Evolutionary conservation across 2,329 filamentous ascomycete species (phyloP).

Genomic region (Knoxdaviesia proteae): DNA sequence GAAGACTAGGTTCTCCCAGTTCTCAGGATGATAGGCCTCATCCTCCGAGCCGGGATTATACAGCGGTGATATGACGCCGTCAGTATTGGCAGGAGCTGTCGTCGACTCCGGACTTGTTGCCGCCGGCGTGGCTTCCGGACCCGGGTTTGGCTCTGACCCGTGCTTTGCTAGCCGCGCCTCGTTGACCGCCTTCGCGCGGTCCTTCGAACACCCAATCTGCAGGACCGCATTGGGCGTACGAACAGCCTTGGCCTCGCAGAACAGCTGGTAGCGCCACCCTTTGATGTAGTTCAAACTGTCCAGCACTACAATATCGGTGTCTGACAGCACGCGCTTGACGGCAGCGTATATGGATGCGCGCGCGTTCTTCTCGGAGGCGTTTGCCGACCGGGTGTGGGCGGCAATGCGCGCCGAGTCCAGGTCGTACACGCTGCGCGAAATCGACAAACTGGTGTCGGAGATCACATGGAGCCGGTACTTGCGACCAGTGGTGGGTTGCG

Average conservation of each 20-base stretch:
- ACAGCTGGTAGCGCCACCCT: constrained; percentile 70
- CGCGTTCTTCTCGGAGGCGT: constrained; percentile 62
- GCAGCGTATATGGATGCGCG: constrained; percentile 56
- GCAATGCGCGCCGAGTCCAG: constrained; percentile 29
- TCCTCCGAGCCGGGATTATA: constrained; percentile 6
- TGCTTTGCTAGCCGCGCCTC: constrained; percentile 23
- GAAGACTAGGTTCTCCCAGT: constrained; percentile 64
- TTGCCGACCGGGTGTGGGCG: constrained; percentile 45
- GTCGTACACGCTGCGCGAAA: constrained; percentile 52
- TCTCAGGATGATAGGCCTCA: constrained; percentile 29
- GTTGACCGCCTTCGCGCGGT: constrained; percentile 37
- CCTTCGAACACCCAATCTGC: constrained; percentile 35
- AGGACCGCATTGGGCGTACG: constrained; percentile 57
- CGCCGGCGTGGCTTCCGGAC: constrained; percentile 9
- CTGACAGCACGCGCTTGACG: constrained; percentile 53
- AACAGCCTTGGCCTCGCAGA: constrained; percentile 66
- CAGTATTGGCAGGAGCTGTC: not conserved
- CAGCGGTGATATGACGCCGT: not conserved
- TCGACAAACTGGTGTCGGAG: constrained; percentile 49
- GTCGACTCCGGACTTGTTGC: no score
- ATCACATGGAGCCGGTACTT: constrained; percentile 52
- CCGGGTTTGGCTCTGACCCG: constrained; percentile 13
- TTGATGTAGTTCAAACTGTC: constrained; percentile 80
- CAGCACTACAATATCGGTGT: constrained; percentile 57
- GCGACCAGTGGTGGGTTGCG: constrained; percentile 11